Evolutionary conservation across 805 yeast species (phyloP), one percentile per base, ranked within the genome.

Genomic region (Saturnispora silvae): DNA sequence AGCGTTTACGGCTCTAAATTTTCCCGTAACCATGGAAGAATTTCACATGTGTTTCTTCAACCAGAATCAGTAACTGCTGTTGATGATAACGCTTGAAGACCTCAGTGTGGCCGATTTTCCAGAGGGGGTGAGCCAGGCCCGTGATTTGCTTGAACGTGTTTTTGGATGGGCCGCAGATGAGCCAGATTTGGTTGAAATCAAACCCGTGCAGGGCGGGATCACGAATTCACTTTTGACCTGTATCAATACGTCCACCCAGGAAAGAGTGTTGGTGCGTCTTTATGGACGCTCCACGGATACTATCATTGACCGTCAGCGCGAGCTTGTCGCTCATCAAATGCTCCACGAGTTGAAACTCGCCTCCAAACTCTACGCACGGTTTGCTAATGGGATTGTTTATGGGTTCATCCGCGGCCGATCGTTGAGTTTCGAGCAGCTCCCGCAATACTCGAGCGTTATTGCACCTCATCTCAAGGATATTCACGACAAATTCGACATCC

Each of bases 241-340:
- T 47, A 7, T 8, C 16, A 30, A 18, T 20, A 55, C 57, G 8
- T 31, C 31, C n/a, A 38, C 22, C 13, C 27, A 32, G 19, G 68
- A 66, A 38, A 58, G 56, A 5, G 75, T 70, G 0, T 63, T 81
- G 14, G 75, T 81, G 38, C 62, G 92, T 41, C 77, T 81, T 0
- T 81, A 81, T 46, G 92, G 92, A 7, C 68, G 72, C 40, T 86
- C 86, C 10, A 81, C 92, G 1, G 70, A 67, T 38, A 59, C 75
- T 26, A 79, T 81, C 35, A 81, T 81, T 24, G 86, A 81, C 54
- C 62, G 92, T 44, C 77, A 77, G 45, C 61, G 86, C 26, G 92
- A 81, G 52, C 77, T 75, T 50, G 77, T 78, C 15, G 77, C 81
- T 40, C 89, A 81, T 52, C 51, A 75, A 34, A 70, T 75, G 36